Evolutionary conservation across 106 monocot genomes (phyloP), one percentile per base, ranked within the genome.

Genomic region (Amphibolis antarctica): DNA sequence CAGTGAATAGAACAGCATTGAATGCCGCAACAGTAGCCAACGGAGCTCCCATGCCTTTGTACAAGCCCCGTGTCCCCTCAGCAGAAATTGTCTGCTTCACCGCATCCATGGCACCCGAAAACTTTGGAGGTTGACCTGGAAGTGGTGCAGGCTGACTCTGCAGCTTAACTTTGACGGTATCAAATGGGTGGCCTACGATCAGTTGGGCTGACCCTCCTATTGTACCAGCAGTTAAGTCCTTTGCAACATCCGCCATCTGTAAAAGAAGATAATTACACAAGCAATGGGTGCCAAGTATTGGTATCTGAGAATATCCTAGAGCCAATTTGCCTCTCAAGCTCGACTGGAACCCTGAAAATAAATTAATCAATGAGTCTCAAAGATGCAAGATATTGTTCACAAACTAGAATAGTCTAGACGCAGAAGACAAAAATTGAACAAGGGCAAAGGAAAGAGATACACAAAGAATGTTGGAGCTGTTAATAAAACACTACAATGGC

Each of bases 41-140:
- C 0, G 93, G 93, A 14, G 86, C 86, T 54, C 93, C 93, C 93
- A 94, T 94, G 15, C 93, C 93, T 83, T 94, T 94, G 71, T 86
- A 94, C 49, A 94, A 72, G 14, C 93, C 93, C 31, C 81, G 59
- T 17, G 89, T 73, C 13, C 93, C 93, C 70, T 94, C 93, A 0
- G 81, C 69, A 29, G 83, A 75, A 55, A 94, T 60, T 48, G 93
- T 94, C 65, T 94, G 83, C 71, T 86, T 86, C 21, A 89, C 89
- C 30, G 93, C 93, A 81, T 94, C 93, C n/a, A 86, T 81, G 36
- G 89, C 93, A 31, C 93, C 89, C 1, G 89, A 59, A 70, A 73
- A 94, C 50, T 83, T 88, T n/a, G 75, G 81, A 19, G 50, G 79
- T 77, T 89, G 83, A n/a, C 93, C 93, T 17, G 86, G 89, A 54